phyloP scores from a whole-genome alignment of 1,284 basidiomycete genomes.

The Trametes hirsuta region DNA sequence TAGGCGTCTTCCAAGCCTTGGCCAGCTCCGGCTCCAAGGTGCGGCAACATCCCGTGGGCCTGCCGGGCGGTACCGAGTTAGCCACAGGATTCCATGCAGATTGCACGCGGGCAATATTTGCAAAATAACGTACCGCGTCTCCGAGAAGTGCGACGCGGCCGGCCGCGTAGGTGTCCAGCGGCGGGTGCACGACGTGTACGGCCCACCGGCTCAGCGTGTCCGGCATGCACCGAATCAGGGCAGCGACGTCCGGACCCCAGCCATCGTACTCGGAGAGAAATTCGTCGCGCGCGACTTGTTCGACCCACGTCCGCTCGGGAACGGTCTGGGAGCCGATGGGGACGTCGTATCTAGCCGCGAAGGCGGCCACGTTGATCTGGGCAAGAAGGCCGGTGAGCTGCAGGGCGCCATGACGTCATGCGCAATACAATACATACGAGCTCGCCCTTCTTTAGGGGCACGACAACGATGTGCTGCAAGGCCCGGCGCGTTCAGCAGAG shows the following conservation, averaged over 20 bases:
- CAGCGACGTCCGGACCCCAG: constrained; percentile 51
- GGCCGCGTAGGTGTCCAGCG: constrained; percentile 48
- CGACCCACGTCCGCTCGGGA: constrained; percentile 47
- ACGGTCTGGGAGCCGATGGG: constrained; percentile 42
- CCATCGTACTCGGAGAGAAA: constrained; percentile 49
- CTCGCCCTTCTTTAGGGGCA: constrained; percentile 51
- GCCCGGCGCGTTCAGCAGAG: neutral
- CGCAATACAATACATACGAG: constrained; percentile 36
- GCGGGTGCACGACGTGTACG: constrained; percentile 54
- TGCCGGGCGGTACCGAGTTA: constrained; percentile 20
- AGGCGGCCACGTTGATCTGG: constrained; percentile 60
- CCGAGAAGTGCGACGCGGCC: constrained; percentile 50
- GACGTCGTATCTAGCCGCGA: constrained; percentile 45
- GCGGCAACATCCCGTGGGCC: constrained; percentile 65
- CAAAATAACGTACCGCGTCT: neutral
- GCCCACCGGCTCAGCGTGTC: constrained; percentile 58
- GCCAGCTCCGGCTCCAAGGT: constrained; percentile 64
- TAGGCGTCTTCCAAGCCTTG: constrained; percentile 67
- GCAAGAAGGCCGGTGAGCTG: constrained; percentile 8
- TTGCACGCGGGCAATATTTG: neutral
- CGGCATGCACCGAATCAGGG: constrained; percentile 47
- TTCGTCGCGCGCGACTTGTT: constrained; percentile 45
- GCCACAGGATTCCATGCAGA: neutral
- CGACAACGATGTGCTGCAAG: constrained; percentile 57
- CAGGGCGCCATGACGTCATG: neutral